These are phyloP conservation scores for Takakia lepidozioides DNA, from an alignment of 225 moss, liverwort and hornwort species.

Conservation along the genomic window DNA sequence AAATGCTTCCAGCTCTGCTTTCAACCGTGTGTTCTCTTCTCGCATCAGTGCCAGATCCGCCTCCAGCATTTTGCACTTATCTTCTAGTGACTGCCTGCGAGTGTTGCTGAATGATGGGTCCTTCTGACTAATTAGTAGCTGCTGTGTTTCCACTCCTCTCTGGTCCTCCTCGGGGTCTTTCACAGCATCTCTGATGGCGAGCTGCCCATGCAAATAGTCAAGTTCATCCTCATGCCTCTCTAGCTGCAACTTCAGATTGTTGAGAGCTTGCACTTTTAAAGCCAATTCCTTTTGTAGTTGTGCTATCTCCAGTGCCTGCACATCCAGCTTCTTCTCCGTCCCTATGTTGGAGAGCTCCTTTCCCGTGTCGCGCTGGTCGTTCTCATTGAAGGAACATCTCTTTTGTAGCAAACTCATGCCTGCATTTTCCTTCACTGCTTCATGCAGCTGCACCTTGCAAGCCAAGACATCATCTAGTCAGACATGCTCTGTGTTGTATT, in stretches of 20 bases:
- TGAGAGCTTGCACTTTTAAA: conserved; percentile 22
- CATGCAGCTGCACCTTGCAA: conserved; percentile 6
- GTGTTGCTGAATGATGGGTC: not conserved
- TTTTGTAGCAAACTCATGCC: conserved; percentile 1
- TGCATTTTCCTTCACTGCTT: conserved; percentile 21
- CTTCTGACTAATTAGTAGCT: conserved; percentile 7
- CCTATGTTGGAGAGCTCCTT: conserved; percentile 10
- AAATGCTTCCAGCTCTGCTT: conserved; percentile 1
- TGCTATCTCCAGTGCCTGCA: conserved; percentile 16
- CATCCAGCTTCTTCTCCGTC: too few species aligned
- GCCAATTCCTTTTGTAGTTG: conserved; percentile 34
- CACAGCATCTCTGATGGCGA: conserved; percentile 40
- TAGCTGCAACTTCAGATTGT: conserved; percentile 38
- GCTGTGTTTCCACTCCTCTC: conserved; percentile 21
- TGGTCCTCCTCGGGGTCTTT: too few species aligned
- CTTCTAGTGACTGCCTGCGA: not conserved
- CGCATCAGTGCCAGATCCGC: not conserved
- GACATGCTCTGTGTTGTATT: too few species aligned
- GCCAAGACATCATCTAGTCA: too few species aligned
- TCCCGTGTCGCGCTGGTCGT: conserved; percentile 10
- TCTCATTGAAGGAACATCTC: conserved; percentile 35
- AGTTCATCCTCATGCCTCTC: conserved; percentile 47
- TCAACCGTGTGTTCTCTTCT: conserved; percentile 1
- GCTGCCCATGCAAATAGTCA: conserved; percentile 55
- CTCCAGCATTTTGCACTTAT: not conserved